Percentiles rank a stretch among this genome's conserved stretches.
Evolutionary conservation across 2,329 filamentous ascomycete genomes (phyloP).

Genomic region (Aphanoascus verrucosus): DNA sequence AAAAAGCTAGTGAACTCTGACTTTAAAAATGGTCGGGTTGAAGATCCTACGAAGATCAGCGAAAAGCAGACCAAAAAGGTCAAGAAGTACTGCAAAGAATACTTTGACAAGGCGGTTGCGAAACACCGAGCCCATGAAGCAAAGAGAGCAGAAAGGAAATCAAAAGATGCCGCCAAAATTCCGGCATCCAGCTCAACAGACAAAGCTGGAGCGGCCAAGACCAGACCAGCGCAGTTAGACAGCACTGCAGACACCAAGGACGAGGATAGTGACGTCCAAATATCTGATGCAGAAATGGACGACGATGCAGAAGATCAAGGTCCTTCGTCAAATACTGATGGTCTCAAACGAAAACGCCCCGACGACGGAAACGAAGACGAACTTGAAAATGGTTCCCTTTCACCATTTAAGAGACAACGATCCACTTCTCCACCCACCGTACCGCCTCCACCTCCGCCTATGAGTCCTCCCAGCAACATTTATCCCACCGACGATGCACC

Average conservation of each 20-base stretch:
- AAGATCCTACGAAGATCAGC: conserved; percentile 65
- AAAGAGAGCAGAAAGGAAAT: conserved; percentile 45
- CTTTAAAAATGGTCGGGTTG: conserved; percentile 79
- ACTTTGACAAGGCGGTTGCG: conserved; percentile 71
- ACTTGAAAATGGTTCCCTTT: conserved; percentile 35
- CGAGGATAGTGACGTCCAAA: conserved; percentile 26
- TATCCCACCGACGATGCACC: conserved; percentile 7
- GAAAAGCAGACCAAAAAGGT: conserved; percentile 72
- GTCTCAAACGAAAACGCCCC: conserved; percentile 55
- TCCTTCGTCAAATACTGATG: conserved; percentile 31
- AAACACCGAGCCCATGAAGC: conserved; percentile 63
- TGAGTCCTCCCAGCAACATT: conserved; percentile 17
- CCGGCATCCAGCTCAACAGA: conserved; percentile 9
- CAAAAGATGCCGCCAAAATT: conserved; percentile 13
- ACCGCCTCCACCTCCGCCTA: conserved; percentile 22
- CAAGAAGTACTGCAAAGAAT: conserved; percentile 73
- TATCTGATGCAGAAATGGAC: conserved; percentile 33
- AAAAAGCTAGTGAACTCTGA: conserved; percentile 89
- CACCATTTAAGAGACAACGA: conserved; percentile 48
- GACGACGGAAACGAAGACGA: conserved; percentile 30
- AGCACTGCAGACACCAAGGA: conserved; percentile 10
- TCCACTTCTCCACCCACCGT: conserved; percentile 28
- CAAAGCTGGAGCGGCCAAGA: not conserved
- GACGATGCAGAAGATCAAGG: conserved; percentile 34
- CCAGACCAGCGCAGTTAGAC: conserved; percentile 10